Base-by-base conservation (phyloP, 2,329 filamentous ascomycete species). In the Plenodomus tracheiphilus region DNA sequence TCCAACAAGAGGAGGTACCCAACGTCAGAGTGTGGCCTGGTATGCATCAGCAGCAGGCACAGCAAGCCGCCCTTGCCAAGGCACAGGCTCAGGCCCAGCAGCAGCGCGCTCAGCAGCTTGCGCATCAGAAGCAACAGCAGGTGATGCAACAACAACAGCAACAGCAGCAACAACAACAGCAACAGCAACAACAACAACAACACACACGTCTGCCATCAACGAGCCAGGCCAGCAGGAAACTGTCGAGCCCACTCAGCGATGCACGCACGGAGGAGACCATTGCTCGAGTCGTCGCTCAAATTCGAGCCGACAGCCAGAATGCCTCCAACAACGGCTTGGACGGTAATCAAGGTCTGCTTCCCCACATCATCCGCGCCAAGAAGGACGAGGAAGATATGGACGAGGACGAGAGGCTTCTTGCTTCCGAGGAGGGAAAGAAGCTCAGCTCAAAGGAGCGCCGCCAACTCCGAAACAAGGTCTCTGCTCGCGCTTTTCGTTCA, bases 301-400 rank as follows among this genome's bases (percentile, higher is more conserved):
- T 97, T 87, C 86, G 92, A 61, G 85, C 90, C 62, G 84, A 78
- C 59, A 91, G 88, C 73, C 69, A 72, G 53, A 69, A 68, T 49
- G 61, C 60, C 46, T 79, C 83, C 13, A 77, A 80, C 4, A 77
- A 80, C 4, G 74, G 77, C 15, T 81, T 84, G 15, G 78, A 83
- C 41, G 75, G 73, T 53, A 72, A 73, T 25, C 64, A 72, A 28
- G 69, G 70, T 52, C 70, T 80, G 11, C 72, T 86, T n/a, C 79
- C 85, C 47, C 87, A 90, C 69, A 82, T 91, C 61, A 80, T 87
- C 41, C 87, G 86, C 56, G 76, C 83, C 55, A 92, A 87, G 81
- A 97, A 97, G 81, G 91, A 97, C 38, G 92, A 97, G 65, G 92
- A 97, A 54, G 93, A 97, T 44, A 97, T 99, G 93, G 94, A 99